phyloP scores from a whole-genome alignment of 2,329 filamentous ascomycete genomes.

The Chaetomiaceae sp. region DNA sequence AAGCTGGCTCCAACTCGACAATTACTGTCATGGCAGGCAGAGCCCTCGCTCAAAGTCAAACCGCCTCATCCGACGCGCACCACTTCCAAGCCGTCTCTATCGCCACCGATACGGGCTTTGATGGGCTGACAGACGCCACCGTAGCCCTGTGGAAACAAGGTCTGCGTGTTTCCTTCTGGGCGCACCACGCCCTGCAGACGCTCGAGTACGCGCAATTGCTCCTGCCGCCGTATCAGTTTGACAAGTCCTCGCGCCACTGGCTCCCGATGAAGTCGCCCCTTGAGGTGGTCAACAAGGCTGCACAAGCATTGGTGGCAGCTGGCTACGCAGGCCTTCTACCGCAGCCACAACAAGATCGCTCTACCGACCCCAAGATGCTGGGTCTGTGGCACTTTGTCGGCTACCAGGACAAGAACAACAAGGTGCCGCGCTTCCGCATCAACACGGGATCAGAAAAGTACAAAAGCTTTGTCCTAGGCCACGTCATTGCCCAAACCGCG shows the following conservation, averaged over 20 bases:
- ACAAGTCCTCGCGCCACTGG: slow-evolving; percentile 33
- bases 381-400: slow-evolving; percentile 20
- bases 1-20: slow-evolving; percentile 33
- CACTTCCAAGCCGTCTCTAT: slow-evolving; percentile 28
- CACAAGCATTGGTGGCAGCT: background rate
- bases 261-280: slow-evolving; percentile 25
- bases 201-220: slow-evolving; percentile 23
- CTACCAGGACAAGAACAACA: slow-evolving; percentile 11
- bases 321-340: background rate
- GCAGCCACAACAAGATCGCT: background rate
- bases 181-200: slow-evolving; percentile 30
- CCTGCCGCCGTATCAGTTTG: slow-evolving; percentile 41
- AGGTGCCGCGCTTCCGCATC: slow-evolving; percentile 38
- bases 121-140: slow-evolving; percentile 27
- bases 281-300: slow-evolving; percentile 15
- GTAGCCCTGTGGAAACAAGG: slow-evolving; percentile 39
- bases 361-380: background rate
- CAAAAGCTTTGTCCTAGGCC: slow-evolving; percentile 32
- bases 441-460: slow-evolving; percentile 37
- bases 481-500: slow-evolving; percentile 38
- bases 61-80: slow-evolving; percentile 32
- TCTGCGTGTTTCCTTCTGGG: slow-evolving; percentile 36
- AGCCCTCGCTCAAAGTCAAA: slow-evolving; percentile 15
- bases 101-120: slow-evolving; percentile 19
- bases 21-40: slow-evolving; percentile 33